These are phyloP conservation scores for Diaporthe eres DNA, from an alignment of 2,329 filamentous ascomycete species.

Conservation along the genomic window DNA sequence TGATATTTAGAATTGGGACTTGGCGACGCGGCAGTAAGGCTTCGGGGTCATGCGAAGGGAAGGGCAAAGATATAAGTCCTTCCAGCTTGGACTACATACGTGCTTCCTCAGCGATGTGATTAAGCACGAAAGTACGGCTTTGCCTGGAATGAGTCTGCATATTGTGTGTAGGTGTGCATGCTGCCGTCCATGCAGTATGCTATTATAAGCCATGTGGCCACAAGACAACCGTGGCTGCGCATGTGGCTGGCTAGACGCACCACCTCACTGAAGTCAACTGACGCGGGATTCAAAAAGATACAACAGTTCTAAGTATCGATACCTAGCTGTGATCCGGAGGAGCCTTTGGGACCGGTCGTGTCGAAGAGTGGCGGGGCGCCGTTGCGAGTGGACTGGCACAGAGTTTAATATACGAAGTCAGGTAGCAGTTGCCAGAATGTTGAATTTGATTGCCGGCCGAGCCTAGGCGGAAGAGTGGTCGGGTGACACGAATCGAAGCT, in stretches of 20 bases:
- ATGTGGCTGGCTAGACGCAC: slow-evolving; percentile 27
- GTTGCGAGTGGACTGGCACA: not conserved
- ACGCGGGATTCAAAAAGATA: not conserved
- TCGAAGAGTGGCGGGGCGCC: not conserved
- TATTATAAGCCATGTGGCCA: slow-evolving; percentile 12
- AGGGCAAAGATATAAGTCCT: not conserved
- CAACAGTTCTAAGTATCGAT: not conserved
- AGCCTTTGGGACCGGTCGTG: not conserved
- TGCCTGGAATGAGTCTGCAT: not conserved
- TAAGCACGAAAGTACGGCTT: not conserved
- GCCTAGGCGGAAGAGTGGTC: not conserved
- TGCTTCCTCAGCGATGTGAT: not conserved
- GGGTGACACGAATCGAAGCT: slow-evolving; percentile 24
- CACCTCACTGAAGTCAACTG: not conserved
- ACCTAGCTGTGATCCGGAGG: not conserved
- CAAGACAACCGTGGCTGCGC: slow-evolving; percentile 1
- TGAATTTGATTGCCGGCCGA: not conserved
- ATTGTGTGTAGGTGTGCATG: not conserved
- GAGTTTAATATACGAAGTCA: slow-evolving; percentile 3
- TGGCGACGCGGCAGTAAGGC: not conserved
- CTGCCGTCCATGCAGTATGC: not conserved
- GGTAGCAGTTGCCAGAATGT: slow-evolving; percentile 4
- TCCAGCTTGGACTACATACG: not conserved
- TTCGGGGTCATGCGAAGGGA: not conserved
- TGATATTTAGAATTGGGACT: not conserved